Base-by-base conservation (phyloP, 495 filamentous ascomycete genomes). In the Aspergillus cristatus region DNA sequence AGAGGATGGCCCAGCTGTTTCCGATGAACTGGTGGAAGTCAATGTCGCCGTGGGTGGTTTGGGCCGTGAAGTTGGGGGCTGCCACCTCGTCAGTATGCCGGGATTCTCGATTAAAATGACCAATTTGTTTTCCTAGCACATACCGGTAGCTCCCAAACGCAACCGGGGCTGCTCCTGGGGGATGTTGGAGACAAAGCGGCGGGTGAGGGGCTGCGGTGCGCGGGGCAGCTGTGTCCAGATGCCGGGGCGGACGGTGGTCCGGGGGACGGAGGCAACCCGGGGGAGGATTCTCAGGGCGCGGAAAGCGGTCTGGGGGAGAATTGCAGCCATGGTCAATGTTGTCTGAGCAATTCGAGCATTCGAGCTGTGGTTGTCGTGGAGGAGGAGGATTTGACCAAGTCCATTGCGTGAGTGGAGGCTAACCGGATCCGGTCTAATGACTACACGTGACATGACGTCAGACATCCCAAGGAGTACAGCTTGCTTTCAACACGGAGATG, bases 11-110 rank as follows among this genome's bases (percentile, higher is more conserved):
- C 78, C 77, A 82, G 50, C 60, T 76, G 47, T 72, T 48, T 45
- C 65, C 72, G 32, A 82, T 71, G 58, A 68, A 75, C 44, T 70
- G 34, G 47, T 77, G 73, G 58, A 82, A 81, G 43, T 82, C 72
- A 32, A 82, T 76, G 45, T 80, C 69, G 46, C 79, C 79, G 35
- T 76, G 69, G 15, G 79, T 81, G 7, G 78, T 82, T 43, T 74
- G 51, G 2, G 78, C 78, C 37, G 69, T 62, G 64, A 82, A 82
- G 48, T 83, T 81, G 14, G 79, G 78, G 0, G 79, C 62, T 24
- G 20, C 8, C 20, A 24, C 20, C 4, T 8, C 4, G 20, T 24
- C 8, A 24, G 8, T 24, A 24, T 24, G 8, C n/a, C n/a, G n/a
- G n/a, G n/a, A n/a, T n/a, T n/a, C n/a, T n/a, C n/a, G n/a, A n/a